phyloP scores from a whole-genome alignment of 2,329 filamentous ascomycete genomes.

The Domatiomyces globalis region DNA sequence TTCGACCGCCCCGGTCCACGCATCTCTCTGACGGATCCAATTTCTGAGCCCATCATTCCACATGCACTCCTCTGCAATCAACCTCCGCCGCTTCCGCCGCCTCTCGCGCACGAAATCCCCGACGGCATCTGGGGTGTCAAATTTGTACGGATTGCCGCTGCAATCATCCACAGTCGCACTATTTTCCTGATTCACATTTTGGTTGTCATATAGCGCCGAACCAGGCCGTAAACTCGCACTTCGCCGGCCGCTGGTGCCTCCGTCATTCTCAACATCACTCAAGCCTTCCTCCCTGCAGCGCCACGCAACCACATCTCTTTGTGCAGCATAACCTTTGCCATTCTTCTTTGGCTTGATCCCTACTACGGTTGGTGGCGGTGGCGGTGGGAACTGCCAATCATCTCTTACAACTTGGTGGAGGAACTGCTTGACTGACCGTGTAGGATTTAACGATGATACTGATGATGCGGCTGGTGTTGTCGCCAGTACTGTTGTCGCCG shows the following conservation, averaged over 20 bases:
- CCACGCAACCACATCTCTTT: not conserved
- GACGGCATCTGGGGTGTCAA: constrained; percentile 29
- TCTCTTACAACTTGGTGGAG: constrained; percentile 9
- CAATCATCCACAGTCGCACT: not conserved
- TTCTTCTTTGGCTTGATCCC: not conserved
- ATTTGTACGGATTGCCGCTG: constrained; percentile 23
- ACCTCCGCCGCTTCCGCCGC: constrained; percentile 43
- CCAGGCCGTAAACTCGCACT: too few relatives aligned
- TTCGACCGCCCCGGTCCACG: constrained; percentile 64
- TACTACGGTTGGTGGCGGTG: not conserved
- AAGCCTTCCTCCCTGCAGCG: not conserved
- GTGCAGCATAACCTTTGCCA: not conserved
- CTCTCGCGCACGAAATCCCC: constrained; percentile 33
- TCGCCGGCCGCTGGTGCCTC: not conserved
- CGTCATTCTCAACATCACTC: not conserved
- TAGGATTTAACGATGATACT: constrained; percentile 3
- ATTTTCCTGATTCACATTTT: not conserved
- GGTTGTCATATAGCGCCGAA: not conserved
- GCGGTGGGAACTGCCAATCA: constrained; percentile 16
- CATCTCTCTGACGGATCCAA: constrained; percentile 62
- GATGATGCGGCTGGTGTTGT: constrained; percentile 1
- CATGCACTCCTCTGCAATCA: constrained; percentile 47
- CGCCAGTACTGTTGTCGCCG: not conserved
- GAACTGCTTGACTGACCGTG: constrained; percentile 6
- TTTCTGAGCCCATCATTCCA: constrained; percentile 77